phyloP scores from a whole-genome alignment of 2,329 filamentous ascomycete genomes.

The Pleomassaria siparia region DNA sequence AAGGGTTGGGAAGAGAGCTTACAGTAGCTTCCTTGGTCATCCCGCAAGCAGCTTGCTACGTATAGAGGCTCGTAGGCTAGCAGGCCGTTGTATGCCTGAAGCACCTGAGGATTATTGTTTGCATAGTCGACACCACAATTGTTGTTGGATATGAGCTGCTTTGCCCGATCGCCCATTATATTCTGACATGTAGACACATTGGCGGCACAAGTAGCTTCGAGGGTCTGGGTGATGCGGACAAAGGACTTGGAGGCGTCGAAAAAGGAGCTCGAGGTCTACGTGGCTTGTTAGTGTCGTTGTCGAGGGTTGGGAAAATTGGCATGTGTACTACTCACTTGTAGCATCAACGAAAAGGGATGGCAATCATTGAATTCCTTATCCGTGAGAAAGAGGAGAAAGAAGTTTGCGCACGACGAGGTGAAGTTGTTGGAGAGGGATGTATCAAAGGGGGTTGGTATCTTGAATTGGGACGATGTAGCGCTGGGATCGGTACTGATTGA shows the following conservation, averaged over 20 bases:
- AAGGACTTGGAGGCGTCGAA: conserved; percentile 76
- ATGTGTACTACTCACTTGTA: conserved; percentile 62
- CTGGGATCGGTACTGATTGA: conserved; percentile 28
- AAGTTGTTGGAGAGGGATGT: conserved; percentile 55
- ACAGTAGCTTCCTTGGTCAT: conserved; percentile 67
- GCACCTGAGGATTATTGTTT: conserved; percentile 67
- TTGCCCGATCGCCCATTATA: conserved; percentile 66
- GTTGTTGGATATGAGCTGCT: conserved; percentile 60
- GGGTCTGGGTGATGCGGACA: conserved; percentile 70
- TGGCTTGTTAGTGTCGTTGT: neutral
- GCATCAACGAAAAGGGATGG: conserved; percentile 79
- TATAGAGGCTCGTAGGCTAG: conserved; percentile 77
- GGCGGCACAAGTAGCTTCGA: conserved; percentile 76
- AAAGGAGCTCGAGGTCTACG: conserved; percentile 77
- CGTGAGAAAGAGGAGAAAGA: conserved; percentile 68
- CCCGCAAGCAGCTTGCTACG: conserved; percentile 75
- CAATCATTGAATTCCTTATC: conserved; percentile 71
- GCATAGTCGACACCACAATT: conserved; percentile 74
- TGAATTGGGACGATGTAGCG: conserved; percentile 21
- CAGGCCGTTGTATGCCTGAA: conserved; percentile 75
- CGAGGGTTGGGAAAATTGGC: conserved; percentile 3
- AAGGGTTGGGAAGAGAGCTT: conserved; percentile 42
- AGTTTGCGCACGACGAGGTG: conserved; percentile 61
- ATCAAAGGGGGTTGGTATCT: conserved; percentile 50
- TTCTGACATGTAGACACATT: conserved; percentile 65